Conservation (phyloP, 2,329 filamentous ascomycete species). For the Aspergillus sp. region DNA sequence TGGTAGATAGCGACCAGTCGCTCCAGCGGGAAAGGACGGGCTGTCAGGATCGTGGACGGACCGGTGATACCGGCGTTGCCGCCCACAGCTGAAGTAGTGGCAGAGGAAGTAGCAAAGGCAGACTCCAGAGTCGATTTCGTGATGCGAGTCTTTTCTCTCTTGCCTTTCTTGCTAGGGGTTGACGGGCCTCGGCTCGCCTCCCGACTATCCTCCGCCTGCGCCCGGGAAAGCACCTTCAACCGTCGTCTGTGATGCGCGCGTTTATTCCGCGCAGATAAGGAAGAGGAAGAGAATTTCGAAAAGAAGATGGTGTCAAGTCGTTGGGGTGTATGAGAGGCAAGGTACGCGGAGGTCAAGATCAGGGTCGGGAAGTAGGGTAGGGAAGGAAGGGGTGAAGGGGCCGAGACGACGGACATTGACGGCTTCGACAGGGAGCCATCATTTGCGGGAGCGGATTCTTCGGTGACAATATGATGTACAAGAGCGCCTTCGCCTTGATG, state of each 20-base stretch:
- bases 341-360: slow-evolving; percentile 49
- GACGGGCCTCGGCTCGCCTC: slow-evolving; percentile 30
- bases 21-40: slow-evolving; percentile 48
- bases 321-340: slow-evolving; percentile 50
- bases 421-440: slow-evolving; percentile 19
- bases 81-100: slow-evolving; percentile 35
- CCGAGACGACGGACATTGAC: slow-evolving; percentile 24
- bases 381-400: slow-evolving; percentile 36
- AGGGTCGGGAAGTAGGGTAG: slow-evolving; percentile 51
- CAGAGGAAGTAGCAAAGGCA: slow-evolving; percentile 42
- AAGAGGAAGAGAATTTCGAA: slow-evolving; percentile 50
- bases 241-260: slow-evolving; percentile 46
- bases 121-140: slow-evolving; percentile 44
- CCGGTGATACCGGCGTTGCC: slow-evolving; percentile 36
- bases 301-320: slow-evolving; percentile 53
- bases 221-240: slow-evolving; percentile 43
- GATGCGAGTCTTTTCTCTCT: slow-evolving; percentile 41
- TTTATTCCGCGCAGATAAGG: slow-evolving; percentile 46
- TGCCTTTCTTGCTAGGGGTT: slow-evolving; percentile 37
- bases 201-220: slow-evolving; percentile 37
- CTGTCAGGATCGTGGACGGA: slow-evolving; percentile 43
- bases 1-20: slow-evolving; percentile 51
- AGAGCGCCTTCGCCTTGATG: slow-evolving; percentile 48
- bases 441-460: slow-evolving; percentile 25
- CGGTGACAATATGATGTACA: slow-evolving; percentile 43